Evolutionary conservation across 1,139 yeast genomes (phyloP).

Genomic region (Pichia cactophila): DNA sequence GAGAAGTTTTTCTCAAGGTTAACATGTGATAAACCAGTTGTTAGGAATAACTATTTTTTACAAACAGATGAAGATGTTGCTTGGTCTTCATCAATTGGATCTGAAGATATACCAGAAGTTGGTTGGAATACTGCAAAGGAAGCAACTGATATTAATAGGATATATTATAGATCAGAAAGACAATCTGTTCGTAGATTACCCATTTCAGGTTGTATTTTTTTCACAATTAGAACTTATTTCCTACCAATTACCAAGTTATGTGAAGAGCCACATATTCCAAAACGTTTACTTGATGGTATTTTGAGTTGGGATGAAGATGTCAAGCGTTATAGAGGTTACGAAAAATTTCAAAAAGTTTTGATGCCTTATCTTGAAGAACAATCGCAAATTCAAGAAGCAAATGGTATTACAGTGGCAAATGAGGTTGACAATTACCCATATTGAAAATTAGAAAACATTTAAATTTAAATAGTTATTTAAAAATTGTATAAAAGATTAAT

Average conservation of each 20-base stretch:
- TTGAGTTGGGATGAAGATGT: constrained; percentile 54
- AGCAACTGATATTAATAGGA: constrained; percentile 38
- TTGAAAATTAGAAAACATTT: constrained; percentile 13
- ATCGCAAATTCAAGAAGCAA: constrained; percentile 44
- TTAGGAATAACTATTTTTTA: constrained; percentile 56
- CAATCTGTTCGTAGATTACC: constrained; percentile 66
- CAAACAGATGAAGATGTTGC: constrained; percentile 58
- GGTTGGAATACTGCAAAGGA: constrained; percentile 55
- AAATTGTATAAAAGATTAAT: background rate
- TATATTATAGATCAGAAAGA: constrained; percentile 58
- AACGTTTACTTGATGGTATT: constrained; percentile 51
- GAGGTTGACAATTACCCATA: constrained; percentile 40
- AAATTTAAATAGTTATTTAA: background rate
- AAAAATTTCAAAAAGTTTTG: constrained; percentile 44
- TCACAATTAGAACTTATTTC: constrained; percentile 59
- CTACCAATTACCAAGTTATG: constrained; percentile 46
- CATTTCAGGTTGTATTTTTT: constrained; percentile 45
- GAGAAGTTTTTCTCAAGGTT: constrained; percentile 53
- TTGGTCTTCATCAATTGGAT: constrained; percentile 59
- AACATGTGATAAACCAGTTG: constrained; percentile 50
- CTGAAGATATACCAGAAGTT: constrained; percentile 42
- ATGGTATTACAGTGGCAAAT: constrained; percentile 35
- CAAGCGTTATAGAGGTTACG: constrained; percentile 50
- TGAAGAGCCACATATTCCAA: constrained; percentile 53
- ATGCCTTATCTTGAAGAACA: constrained; percentile 46